Evolutionary conservation across 129 eudicot genomes (phyloP).

Genomic region (Saussurea involucrata): DNA sequence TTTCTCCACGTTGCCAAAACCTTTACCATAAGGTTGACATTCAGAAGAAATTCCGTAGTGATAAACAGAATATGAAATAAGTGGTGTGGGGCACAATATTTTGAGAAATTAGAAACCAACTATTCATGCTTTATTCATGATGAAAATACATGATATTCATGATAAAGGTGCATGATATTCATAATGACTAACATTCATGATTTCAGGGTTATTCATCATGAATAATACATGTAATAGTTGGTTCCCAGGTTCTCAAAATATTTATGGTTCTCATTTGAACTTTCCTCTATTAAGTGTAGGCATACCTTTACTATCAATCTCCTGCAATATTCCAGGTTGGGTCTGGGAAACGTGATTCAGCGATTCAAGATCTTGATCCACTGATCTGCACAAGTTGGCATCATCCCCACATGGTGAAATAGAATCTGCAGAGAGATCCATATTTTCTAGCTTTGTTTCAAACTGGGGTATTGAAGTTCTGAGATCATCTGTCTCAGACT

Average conservation of each 20-base stretch:
- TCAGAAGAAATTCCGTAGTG: neutral
- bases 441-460: slow-evolving; percentile 10
- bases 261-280: neutral
- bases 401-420: slow-evolving; percentile 16
- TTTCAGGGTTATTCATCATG: neutral
- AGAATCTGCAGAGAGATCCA: neutral
- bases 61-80: neutral
- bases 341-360: neutral
- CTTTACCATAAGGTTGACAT: neutral
- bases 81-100: neutral
- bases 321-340: slow-evolving; percentile 1
- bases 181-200: neutral
- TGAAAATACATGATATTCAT: neutral
- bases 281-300: neutral
- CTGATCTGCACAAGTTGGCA: neutral
- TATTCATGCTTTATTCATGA: neutral
- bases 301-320: neutral
- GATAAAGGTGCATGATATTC: neutral
- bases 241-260: neutral
- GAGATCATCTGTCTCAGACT: slow-evolving; percentile 25
- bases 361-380: slow-evolving; percentile 10
- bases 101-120: neutral
- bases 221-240: neutral
- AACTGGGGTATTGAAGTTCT: slow-evolving; percentile 4
- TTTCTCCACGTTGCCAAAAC: neutral